phyloP scores from a whole-genome alignment of 768 basidiomycete species.

The Boletus reticulatus region DNA sequence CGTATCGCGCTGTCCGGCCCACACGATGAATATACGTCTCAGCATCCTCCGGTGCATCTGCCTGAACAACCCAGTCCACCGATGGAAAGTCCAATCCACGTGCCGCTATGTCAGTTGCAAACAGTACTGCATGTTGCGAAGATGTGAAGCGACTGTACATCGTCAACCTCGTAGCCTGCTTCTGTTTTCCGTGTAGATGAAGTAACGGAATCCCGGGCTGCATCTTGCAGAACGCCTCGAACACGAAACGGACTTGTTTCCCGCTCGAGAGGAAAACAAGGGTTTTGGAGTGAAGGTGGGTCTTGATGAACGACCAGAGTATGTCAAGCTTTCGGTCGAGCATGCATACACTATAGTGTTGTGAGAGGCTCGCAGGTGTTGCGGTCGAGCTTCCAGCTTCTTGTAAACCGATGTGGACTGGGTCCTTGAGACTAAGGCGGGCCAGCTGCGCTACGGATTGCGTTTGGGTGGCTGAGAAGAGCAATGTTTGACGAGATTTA shows the following conservation, averaged over 20 bases:
- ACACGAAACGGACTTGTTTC: slow-evolving; percentile 97
- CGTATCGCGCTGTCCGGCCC: slow-evolving; percentile 91
- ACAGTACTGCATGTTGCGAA: slow-evolving; percentile 79
- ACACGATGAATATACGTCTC: slow-evolving; percentile 98
- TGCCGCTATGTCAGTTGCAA: slow-evolving; percentile 96
- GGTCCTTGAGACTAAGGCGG: slow-evolving; percentile 82
- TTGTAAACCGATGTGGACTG: slow-evolving; percentile 68
- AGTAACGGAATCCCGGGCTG: slow-evolving; percentile 94
- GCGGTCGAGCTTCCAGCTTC: slow-evolving; percentile 41
- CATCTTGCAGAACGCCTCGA: slow-evolving; percentile 93
- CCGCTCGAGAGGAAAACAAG: slow-evolving; percentile 94
- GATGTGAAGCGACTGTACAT: slow-evolving; percentile 84
- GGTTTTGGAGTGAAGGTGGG: slow-evolving; percentile 85
- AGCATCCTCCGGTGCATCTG: slow-evolving; percentile 95
- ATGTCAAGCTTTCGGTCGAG: slow-evolving; percentile 89
- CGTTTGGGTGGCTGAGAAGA: slow-evolving; percentile 97
- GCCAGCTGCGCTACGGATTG: slow-evolving; percentile 86
- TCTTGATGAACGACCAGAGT: slow-evolving; percentile 93
- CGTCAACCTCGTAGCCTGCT: slow-evolving; percentile 82
- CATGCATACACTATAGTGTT: slow-evolving; percentile 80
- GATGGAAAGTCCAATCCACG: slow-evolving; percentile 95
- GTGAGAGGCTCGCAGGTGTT: slow-evolving; percentile 79
- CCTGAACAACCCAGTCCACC: slow-evolving; percentile 95
- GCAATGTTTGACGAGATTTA: slow-evolving; percentile 86
- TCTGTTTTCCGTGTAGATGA: slow-evolving; percentile 94